Evolutionary conservation across 2,329 filamentous ascomycete species (phyloP), one percentile per base, ranked within the genome.

Genomic region (Tolypocladium tropicale): DNA sequence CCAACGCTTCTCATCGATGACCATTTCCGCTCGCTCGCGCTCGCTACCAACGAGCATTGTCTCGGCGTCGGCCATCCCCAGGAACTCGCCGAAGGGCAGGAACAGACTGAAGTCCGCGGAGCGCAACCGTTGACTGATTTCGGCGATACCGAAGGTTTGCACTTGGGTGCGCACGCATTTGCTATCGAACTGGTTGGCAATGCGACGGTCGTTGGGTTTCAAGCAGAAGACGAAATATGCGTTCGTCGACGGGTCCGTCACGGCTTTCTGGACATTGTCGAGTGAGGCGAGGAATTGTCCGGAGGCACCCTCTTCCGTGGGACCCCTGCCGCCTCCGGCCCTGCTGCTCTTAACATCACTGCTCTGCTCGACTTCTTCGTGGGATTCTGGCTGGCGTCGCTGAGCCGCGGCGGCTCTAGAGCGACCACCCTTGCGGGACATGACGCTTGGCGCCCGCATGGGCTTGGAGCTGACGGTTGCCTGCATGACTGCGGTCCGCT

Each of bases 141-240:
- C 94, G 1, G 92, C 92, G 65, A 99, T 95, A 34, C 94, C 94
- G 63, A 97, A 90, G 0, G 91, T 95, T 68, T 97, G 93, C 1
- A 99, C 82, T 68, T 99, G 94, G 12, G 89, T 89, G 4, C 94
- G 86, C 25, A 99, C 94, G 68, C 94, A 99, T 72, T 97, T 97
- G 80, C 91, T 96, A 71, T 99, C 94, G 64, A 97, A 99, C 67
- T 99, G 94, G 63, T 99, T 99, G 59, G 94, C 93, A 62, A 99
- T 99, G 53, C 94, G 85, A 54, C 94, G 83, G 69, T 99, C 94
- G 64, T 99, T 99, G 25, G 94, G 93, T 73, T 99, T 99, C 60
- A 99, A 74, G 67, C 94, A 99, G 72, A 99, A 96, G 49, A 99
- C 83, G 64, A 96, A 97, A 72, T 99, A 99, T 1, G 88, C 83